phyloP scores from a whole-genome alignment of 1,284 basidiomycete species.

The Papiliotrema nemorosa region DNA sequence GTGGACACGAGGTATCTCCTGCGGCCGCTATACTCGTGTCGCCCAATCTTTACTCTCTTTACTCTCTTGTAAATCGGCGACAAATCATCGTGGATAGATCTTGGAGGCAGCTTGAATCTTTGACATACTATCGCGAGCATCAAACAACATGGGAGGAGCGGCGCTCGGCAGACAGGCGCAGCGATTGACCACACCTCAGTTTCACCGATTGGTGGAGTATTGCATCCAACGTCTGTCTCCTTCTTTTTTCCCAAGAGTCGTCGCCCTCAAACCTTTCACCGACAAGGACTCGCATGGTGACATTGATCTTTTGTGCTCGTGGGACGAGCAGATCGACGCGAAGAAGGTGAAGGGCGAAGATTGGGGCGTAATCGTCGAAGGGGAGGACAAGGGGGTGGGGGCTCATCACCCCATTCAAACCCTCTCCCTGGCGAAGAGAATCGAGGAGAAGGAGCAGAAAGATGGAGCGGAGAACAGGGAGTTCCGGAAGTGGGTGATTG shows the following conservation, averaged over 20 bases:
- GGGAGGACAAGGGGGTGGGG: slow-evolving; percentile 4
- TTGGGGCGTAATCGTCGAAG: slow-evolving; percentile 2
- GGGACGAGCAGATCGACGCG: background rate
- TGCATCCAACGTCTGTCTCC: background rate
- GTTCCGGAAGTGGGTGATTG: slow-evolving; percentile 15
- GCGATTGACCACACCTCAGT: background rate
- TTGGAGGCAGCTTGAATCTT: no score
- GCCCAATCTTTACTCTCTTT: no score
- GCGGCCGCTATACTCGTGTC: no score
- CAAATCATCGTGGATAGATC: no score
- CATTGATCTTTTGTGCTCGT: slow-evolving; percentile 31
- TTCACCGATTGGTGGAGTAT: slow-evolving; percentile 2
- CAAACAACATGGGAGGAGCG: background rate
- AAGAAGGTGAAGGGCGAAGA: slow-evolving; percentile 11
- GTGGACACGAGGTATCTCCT: no score
- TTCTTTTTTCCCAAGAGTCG: slow-evolving; percentile 8
- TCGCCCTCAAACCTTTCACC: slow-evolving; percentile 8
- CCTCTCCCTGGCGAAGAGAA: background rate
- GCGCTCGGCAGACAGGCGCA: background rate
- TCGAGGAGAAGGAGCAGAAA: slow-evolving; percentile 4
- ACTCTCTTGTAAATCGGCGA: no score
- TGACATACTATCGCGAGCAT: no score
- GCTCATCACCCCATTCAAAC: background rate
- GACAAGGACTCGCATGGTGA: slow-evolving; percentile 37
- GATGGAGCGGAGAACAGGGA: slow-evolving; percentile 8